Percentiles rank a stretch among this genome's conserved stretches.
phyloP scores from a whole-genome alignment of 208 protist species.

The Trypanosomatidae sp. region DNA sequence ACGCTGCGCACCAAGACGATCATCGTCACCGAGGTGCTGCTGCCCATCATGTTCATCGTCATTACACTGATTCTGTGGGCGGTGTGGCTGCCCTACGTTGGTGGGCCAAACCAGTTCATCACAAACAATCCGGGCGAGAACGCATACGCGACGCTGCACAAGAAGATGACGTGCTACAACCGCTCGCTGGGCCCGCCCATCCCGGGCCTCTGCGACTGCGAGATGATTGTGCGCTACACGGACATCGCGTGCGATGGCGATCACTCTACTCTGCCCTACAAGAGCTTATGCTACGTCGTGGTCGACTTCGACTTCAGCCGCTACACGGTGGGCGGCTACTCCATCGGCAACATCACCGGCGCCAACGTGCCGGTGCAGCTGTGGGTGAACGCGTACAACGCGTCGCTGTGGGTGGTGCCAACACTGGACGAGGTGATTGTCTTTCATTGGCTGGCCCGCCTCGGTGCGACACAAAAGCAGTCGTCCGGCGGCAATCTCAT shows the following conservation, averaged over 20 bases:
- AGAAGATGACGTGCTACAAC: slow-evolving; percentile 29
- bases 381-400: slow-evolving; percentile 30
- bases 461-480: slow-evolving; percentile 9
- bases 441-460: slow-evolving; percentile 47
- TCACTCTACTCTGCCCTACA: slow-evolving; percentile 29
- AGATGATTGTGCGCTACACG: not conserved
- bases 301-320: slow-evolving; percentile 9
- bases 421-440: slow-evolving; percentile 49
- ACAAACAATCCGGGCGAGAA: slow-evolving; percentile 13
- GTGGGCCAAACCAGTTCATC: slow-evolving; percentile 25
- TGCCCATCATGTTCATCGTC: slow-evolving; percentile 55
- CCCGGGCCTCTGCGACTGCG: slow-evolving; percentile 31
- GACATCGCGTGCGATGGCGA: slow-evolving; percentile 35
- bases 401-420: slow-evolving; percentile 29
- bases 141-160: too few relatives aligned
- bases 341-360: slow-evolving; percentile 24
- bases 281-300: slow-evolving; percentile 34
- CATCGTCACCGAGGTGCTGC: slow-evolving; percentile 42
- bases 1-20: slow-evolving; percentile 29
- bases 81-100: slow-evolving; percentile 23
- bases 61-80: slow-evolving; percentile 44
- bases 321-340: slow-evolving; percentile 12
- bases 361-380: slow-evolving; percentile 29
- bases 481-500: slow-evolving; percentile 11
- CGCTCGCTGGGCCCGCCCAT: slow-evolving; percentile 5